phyloP scores from a whole-genome alignment of 768 basidiomycete species.

The Flagelloscypha sp. region DNA sequence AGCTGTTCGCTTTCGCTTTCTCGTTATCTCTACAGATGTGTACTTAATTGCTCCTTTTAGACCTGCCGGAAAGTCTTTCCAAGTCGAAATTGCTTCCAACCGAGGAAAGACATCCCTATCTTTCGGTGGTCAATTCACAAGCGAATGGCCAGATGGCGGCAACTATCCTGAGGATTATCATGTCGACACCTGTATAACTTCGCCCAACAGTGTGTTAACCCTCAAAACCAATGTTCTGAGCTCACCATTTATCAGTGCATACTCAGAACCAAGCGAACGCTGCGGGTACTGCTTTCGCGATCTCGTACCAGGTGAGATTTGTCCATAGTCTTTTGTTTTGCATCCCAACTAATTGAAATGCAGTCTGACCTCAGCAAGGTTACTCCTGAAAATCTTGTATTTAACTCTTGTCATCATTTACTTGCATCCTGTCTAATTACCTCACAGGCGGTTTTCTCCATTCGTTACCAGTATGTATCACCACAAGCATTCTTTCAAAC shows the following conservation, averaged over 20 bases:
- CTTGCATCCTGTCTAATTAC: too few relatives aligned
- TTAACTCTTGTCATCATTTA: too few relatives aligned
- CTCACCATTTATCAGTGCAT: conserved; percentile 31
- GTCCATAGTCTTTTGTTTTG: not conserved
- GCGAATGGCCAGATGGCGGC: conserved; percentile 40
- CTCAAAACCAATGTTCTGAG: not conserved
- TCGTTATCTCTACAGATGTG: not conserved
- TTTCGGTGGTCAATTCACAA: conserved; percentile 27
- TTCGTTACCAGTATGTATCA: conserved; percentile 34
- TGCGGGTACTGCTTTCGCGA: conserved; percentile 49
- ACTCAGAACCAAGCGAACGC: conserved; percentile 42
- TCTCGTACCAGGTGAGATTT: conserved; percentile 39
- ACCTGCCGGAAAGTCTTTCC: conserved; percentile 40
- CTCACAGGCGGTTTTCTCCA: conserved; percentile 48
- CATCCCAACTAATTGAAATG: not conserved
- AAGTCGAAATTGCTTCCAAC: conserved; percentile 41
- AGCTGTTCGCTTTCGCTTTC: conserved; percentile 21
- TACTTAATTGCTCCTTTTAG: conserved; percentile 15
- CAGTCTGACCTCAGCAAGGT: conserved; percentile 41
- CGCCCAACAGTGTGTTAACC: conserved; percentile 37
- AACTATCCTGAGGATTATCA: conserved; percentile 37
- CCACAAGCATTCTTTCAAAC: conserved; percentile 1
- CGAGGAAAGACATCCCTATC: conserved; percentile 39
- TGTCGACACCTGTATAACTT: conserved; percentile 32
- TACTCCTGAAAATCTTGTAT: conserved; percentile 39